Evolutionary conservation across 2,329 filamentous ascomycete genomes (phyloP).

Genomic region (Alternaria tenuissima): DNA sequence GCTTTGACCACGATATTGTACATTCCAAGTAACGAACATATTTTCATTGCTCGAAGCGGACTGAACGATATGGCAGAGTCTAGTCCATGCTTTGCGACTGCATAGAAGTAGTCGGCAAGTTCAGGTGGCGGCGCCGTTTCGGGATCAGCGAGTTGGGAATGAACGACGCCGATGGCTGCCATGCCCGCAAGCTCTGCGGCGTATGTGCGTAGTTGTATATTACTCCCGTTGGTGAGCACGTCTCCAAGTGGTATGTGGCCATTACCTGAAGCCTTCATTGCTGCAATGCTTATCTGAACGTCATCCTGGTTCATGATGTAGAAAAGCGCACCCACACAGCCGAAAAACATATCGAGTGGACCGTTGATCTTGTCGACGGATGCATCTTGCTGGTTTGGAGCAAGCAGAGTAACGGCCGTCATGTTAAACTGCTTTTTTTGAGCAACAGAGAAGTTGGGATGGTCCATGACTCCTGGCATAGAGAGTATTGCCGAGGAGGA

Average conservation of each 20-base stretch:
- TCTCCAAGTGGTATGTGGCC: constrained; percentile 10
- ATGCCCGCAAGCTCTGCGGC: constrained; percentile 29
- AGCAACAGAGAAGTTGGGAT: constrained; percentile 3
- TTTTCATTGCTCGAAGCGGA: constrained; percentile 30
- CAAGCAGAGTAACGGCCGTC: constrained; percentile 1
- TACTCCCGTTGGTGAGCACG: constrained; percentile 10
- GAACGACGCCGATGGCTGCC: constrained; percentile 24
- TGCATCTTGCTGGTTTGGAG: constrained; percentile 1
- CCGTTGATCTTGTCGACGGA: constrained; percentile 11
- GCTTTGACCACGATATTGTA: constrained; percentile 33
- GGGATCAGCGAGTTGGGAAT: constrained; percentile 12
- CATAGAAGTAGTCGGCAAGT: constrained; percentile 30
- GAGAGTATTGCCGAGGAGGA: background rate
- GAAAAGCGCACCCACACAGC: constrained; percentile 26
- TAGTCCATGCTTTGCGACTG: constrained; percentile 23
- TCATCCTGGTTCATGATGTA: constrained; percentile 24
- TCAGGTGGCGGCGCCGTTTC: constrained; percentile 13
- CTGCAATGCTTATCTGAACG: constrained; percentile 2
- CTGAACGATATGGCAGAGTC: constrained; percentile 25
- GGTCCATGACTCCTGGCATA: constrained; percentile 1
- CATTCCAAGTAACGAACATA: constrained; percentile 28
- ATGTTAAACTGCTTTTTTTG: background rate
- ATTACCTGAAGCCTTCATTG: constrained; percentile 7
- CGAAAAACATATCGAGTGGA: constrained; percentile 21
- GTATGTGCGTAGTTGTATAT: constrained; percentile 3